Conservation (phyloP, 2,329 filamentous ascomycete genomes). For the Cryphonectria nitschkei region DNA sequence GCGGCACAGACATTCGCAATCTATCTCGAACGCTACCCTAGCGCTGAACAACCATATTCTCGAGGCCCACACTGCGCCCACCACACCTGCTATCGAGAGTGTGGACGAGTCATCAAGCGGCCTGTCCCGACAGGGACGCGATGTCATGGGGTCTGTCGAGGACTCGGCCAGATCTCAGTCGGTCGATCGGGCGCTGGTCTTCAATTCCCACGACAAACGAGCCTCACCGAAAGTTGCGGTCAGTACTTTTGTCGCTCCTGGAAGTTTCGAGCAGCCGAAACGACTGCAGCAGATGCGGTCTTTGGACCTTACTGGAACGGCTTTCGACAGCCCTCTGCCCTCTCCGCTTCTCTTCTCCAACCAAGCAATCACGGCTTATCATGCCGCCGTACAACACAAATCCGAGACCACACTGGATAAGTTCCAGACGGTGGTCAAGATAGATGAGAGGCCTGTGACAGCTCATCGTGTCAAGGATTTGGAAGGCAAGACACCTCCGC, state of each 20-base stretch:
- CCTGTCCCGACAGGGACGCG: slow-evolving; percentile 47
- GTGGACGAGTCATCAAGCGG: slow-evolving; percentile 47
- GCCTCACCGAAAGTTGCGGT: slow-evolving; percentile 66
- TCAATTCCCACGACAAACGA: slow-evolving; percentile 65
- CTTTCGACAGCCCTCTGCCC: slow-evolving; percentile 36
- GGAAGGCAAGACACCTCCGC: slow-evolving; percentile 43
- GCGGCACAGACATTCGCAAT: slow-evolving; percentile 48
- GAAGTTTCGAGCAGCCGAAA: slow-evolving; percentile 57
- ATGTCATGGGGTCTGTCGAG: slow-evolving; percentile 44
- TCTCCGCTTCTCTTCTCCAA: slow-evolving; percentile 47
- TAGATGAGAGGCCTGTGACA: slow-evolving; percentile 52
- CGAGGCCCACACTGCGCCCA: slow-evolving; percentile 41
- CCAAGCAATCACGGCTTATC: slow-evolving; percentile 44
- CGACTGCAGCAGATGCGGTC: slow-evolving; percentile 53
- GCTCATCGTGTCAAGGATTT: slow-evolving; percentile 48
- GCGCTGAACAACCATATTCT: slow-evolving; percentile 43
- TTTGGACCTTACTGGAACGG: slow-evolving; percentile 42
- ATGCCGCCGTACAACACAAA: slow-evolving; percentile 42
- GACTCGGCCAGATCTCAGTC: slow-evolving; percentile 62
- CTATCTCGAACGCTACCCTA: slow-evolving; percentile 50
- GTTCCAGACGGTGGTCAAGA: slow-evolving; percentile 39
- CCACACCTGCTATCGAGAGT: slow-evolving; percentile 44
- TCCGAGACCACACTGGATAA: slow-evolving; percentile 48
- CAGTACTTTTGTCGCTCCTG: slow-evolving; percentile 64
- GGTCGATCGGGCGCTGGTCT: slow-evolving; percentile 62